These are phyloP conservation scores for Colletotrichum paranaense DNA, from an alignment of 2,329 filamentous ascomycete genomes.

Conservation along the genomic window DNA sequence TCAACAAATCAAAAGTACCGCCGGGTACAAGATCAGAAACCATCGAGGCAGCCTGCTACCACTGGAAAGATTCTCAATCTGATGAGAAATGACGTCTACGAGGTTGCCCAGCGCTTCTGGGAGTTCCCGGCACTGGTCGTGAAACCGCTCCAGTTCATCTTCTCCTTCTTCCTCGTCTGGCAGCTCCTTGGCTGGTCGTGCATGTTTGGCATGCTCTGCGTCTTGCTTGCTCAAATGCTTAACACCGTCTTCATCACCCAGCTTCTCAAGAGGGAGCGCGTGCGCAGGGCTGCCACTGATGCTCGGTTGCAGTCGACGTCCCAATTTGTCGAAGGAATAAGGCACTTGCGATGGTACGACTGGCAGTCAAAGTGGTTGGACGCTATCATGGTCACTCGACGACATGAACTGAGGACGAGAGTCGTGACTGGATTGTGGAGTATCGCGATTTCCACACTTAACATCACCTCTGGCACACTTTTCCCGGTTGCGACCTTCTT, in stretches of 20 bases:
- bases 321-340: conserved; percentile 88
- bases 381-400: conserved; percentile 74
- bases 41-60: conserved; percentile 70
- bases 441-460: conserved; percentile 74
- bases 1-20: conserved; percentile 33
- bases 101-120: conserved; percentile 88
- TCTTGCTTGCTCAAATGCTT: conserved; percentile 74
- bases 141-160: conserved; percentile 79
- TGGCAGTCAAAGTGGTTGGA: conserved; percentile 83
- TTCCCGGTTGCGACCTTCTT: conserved; percentile 87
- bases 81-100: conserved; percentile 84
- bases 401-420: conserved; percentile 74
- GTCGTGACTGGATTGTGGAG: conserved; percentile 73
- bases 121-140: conserved; percentile 82
- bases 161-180: conserved; percentile 81
- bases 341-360: conserved; percentile 84
- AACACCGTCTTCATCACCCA: conserved; percentile 76
- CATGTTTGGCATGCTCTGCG: conserved; percentile 76
- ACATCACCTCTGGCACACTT: conserved; percentile 76
- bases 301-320: conserved; percentile 81
- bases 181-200: conserved; percentile 84
- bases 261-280: conserved; percentile 75
- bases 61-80: conserved; percentile 93
- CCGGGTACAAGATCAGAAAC: conserved; percentile 46
- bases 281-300: conserved; percentile 80